A percentile compares a stretch with the other conserved stretches of the same genome.
Evolutionary conservation across 306 rosid genomes (phyloP).

Genomic region (Gastrolobium bilobum): DNA sequence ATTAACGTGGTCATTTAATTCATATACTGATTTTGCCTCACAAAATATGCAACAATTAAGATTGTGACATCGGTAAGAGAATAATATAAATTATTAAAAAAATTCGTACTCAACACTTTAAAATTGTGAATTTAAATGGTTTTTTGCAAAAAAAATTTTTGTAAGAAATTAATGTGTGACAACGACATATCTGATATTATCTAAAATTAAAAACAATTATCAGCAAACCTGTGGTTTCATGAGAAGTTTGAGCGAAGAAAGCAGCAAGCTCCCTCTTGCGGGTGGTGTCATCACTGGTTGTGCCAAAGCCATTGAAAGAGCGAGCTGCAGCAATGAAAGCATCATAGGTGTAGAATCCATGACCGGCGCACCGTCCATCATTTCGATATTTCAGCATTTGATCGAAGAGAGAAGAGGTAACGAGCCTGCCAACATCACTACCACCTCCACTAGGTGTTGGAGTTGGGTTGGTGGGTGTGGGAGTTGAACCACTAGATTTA

Average conservation of each 20-base stretch:
- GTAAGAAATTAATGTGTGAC: background rate
- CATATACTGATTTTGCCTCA: background rate
- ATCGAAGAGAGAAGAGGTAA: slow-evolving; percentile 47
- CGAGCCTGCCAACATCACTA: slow-evolving; percentile 47
- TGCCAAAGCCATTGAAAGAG: slow-evolving; percentile 59
- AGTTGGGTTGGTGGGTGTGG: background rate
- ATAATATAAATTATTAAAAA: too few relatives aligned
- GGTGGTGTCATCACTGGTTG: slow-evolving; percentile 63
- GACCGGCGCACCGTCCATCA: slow-evolving; percentile 52
- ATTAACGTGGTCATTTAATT: background rate
- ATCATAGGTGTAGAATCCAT: slow-evolving; percentile 63
- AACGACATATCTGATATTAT: background rate
- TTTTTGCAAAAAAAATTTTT: too few relatives aligned
- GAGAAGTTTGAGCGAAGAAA: slow-evolving; percentile 82
- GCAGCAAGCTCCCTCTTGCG: slow-evolving; percentile 74
- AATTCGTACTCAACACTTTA: too few relatives aligned
- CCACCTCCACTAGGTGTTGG: slow-evolving; percentile 36
- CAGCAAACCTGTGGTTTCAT: slow-evolving; percentile 64
- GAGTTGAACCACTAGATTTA: background rate
- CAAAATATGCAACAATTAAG: background rate
- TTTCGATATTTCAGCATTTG: slow-evolving; percentile 66
- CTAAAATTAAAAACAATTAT: too few relatives aligned
- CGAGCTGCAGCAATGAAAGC: slow-evolving; percentile 65
- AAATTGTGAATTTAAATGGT: too few relatives aligned
- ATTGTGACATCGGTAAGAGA: too few relatives aligned